phyloP scores from a whole-genome alignment of 2,329 filamentous ascomycete species.

The Aspergillus calidoustus region DNA sequence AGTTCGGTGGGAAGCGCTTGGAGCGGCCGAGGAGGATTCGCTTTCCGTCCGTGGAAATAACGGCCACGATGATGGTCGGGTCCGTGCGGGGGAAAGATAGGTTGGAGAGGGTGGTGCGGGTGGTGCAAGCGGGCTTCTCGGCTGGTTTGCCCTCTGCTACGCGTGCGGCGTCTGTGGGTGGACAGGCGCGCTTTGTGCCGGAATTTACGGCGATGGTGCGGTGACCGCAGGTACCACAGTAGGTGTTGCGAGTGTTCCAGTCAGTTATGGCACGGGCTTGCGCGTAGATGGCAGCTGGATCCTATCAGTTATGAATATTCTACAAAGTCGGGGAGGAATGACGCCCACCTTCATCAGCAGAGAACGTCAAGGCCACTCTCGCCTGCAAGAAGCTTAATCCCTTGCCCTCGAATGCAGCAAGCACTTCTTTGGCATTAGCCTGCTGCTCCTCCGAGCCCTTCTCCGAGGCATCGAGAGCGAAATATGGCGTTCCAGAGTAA shows the following conservation, averaged over 20 bases:
- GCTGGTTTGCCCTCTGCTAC: slow-evolving; percentile 33
- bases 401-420: slow-evolving; percentile 62
- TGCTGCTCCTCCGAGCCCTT: slow-evolving; percentile 65
- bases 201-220: slow-evolving; percentile 65
- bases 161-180: slow-evolving; percentile 47
- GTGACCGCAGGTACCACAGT: slow-evolving; percentile 86
- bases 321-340: neutral
- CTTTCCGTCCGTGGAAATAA: slow-evolving; percentile 78
- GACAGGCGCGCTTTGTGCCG: slow-evolving; percentile 51
- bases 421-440: slow-evolving; percentile 59
- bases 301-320: neutral
- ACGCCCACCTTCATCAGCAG: slow-evolving; percentile 62
- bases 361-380: slow-evolving; percentile 64
- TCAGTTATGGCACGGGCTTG: slow-evolving; percentile 87
- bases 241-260: slow-evolving; percentile 93
- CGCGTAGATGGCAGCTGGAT: slow-evolving; percentile 81
- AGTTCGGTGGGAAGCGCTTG: slow-evolving; percentile 79
- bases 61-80: slow-evolving; percentile 92
- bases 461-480: slow-evolving; percentile 86
- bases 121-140: slow-evolving; percentile 72
- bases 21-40: slow-evolving; percentile 82
- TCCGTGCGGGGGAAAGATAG: slow-evolving; percentile 90
- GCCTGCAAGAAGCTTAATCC: slow-evolving; percentile 71
- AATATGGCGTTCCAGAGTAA: slow-evolving; percentile 81
- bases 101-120: slow-evolving; percentile 85